Base-by-base conservation (phyloP, 805 yeast species). In the Crinitomyces ghanaensis region DNA sequence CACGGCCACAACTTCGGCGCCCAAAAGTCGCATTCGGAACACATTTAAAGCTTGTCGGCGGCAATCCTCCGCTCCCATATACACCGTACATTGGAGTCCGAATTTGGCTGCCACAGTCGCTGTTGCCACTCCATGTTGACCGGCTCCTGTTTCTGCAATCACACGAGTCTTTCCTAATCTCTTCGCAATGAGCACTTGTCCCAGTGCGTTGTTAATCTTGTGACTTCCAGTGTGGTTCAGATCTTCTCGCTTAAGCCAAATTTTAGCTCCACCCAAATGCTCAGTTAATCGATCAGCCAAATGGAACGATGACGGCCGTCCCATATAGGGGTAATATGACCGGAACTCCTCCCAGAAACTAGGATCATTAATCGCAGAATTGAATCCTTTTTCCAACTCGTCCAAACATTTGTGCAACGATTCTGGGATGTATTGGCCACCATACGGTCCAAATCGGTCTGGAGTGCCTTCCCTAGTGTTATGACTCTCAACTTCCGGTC, bases 351-450 rank as follows among this genome's bases (percentile, higher is more conserved):
- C 78, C 99, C 99, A 91, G 68, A 91, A 91, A 22, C 60, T 52
- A 24, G 85, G 91, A 59, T 91, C 98, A 19, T 86, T 83, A 44
- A 77, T 76, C 13, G 96, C 95, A 27, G 65, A 69, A 54, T 81
- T 86, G 55, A 86, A 93, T 3, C 84, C 96, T 34, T 56, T 64
- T 63, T 91, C 98, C 37, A 91, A 70, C 61, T 91, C 94, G 41
- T 75, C 71, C 47, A 91, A 68, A 64, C 97, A 88, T 28, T 93
- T 72, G 60, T 86, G 88, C 51, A 91, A 64, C 15, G 93, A 83
- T 65, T 91, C 99, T 25, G 99, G 99, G 26, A 91, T 98, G 53
- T 84, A 91, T 63, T 91, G 98, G 39, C 99, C 99, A 56, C 99
- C 99, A 53, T 84, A 93, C 31, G 75, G 85, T 51, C 97, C 99